phyloP scores from a whole-genome alignment of 306 rosid species.

The Sechiopsis laciniata region DNA sequence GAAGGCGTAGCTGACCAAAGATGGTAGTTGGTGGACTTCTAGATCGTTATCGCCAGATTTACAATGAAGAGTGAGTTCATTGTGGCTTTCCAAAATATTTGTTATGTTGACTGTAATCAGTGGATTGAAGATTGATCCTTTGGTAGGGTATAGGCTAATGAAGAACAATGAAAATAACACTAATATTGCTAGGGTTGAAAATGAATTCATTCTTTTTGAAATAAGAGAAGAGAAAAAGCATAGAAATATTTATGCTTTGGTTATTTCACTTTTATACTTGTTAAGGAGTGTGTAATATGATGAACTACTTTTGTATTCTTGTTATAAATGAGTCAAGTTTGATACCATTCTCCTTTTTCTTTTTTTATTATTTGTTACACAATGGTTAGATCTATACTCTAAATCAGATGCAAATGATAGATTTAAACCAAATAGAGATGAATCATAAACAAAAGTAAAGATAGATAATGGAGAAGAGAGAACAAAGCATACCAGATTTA shows the following conservation, averaged over 20 bases:
- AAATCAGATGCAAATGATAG: no score
- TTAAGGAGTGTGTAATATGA: no score
- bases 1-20: conserved; percentile 1
- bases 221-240: neutral
- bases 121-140: neutral
- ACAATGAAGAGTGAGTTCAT: neutral
- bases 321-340: no score
- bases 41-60: conserved; percentile 25
- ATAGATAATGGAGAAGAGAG: no score
- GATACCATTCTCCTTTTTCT: neutral
- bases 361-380: no score
- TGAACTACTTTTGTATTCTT: no score
- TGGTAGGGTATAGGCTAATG: neutral
- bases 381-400: no score
- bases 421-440: no score
- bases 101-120: conserved; percentile 2
- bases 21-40: conserved; percentile 4
- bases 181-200: neutral
- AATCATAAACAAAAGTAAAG: no score
- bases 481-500: no score
- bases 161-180: neutral
- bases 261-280: neutral
- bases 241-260: neutral
- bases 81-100: neutral
- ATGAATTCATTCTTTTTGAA: neutral